Evolutionary conservation across 306 rosid genomes (phyloP).

Genomic region (Hylodesmum podocarpum): DNA sequence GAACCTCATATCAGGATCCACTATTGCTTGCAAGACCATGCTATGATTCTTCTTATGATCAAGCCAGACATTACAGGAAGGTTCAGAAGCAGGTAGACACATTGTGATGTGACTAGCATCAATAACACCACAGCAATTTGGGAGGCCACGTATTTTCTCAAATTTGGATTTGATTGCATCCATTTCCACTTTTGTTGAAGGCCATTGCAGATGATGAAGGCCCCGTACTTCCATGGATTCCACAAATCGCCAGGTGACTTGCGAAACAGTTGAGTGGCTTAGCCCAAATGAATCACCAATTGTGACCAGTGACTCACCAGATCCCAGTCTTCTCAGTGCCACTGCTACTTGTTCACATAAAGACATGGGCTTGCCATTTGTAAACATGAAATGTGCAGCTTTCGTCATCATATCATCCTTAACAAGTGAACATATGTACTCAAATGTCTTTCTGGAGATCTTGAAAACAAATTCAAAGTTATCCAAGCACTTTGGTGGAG

Average conservation of each 20-base stretch:
- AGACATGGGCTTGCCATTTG: constrained; percentile 59
- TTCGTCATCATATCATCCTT: constrained; percentile 71
- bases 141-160: constrained; percentile 71
- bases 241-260: constrained; percentile 83
- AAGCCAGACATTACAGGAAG: constrained; percentile 67
- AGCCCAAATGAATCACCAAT: constrained; percentile 68
- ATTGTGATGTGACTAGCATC: constrained; percentile 73
- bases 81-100: constrained; percentile 74
- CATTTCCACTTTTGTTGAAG: constrained; percentile 69
- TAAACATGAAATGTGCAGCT: constrained; percentile 58
- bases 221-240: constrained; percentile 87
- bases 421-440: constrained; percentile 86
- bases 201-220: constrained; percentile 79
- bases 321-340: constrained; percentile 81
- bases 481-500: constrained; percentile 46
- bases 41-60: constrained; percentile 77
- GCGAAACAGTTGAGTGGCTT: constrained; percentile 87
- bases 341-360: constrained; percentile 75
- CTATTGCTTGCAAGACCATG: constrained; percentile 93
- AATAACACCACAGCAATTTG: constrained; percentile 79
- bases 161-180: constrained; percentile 65
- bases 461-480: constrained; percentile 59
- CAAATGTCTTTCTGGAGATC: constrained; percentile 67
- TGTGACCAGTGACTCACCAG: constrained; percentile 81
- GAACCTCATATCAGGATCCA: constrained; percentile 83